Percentiles rank a stretch among this genome's conserved stretches.
These are phyloP conservation scores for Aureobasidium zeae DNA, from an alignment of 2,329 filamentous ascomycete species.

Conservation along the genomic window DNA sequence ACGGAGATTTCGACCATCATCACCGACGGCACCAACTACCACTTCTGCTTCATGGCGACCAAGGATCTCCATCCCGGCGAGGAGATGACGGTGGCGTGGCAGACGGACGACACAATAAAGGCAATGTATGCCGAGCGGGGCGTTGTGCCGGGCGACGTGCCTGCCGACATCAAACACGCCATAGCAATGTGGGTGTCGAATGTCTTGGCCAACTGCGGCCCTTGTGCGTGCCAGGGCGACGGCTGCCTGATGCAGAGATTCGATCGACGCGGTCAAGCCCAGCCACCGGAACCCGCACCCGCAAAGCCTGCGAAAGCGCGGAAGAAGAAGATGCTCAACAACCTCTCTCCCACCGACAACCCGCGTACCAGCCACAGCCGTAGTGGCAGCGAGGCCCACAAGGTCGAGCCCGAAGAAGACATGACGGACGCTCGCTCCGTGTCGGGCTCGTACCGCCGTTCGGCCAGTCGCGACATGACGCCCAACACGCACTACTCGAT, in stretches of 20 bases:
- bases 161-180: conserved; percentile 32
- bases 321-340: conserved; percentile 39
- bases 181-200: conserved; percentile 58
- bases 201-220: conserved; percentile 68
- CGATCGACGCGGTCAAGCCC: conserved; percentile 24
- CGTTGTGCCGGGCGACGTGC: conserved; percentile 2
- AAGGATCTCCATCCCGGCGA: conserved; percentile 62
- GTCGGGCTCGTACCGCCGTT: conserved; percentile 45
- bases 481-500: conserved; percentile 45
- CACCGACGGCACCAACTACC: conserved; percentile 67
- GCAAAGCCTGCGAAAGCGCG: conserved; percentile 34
- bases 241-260: conserved; percentile 29
- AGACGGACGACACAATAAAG: conserved; percentile 17
- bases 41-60: conserved; percentile 87
- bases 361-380: conserved; percentile 47
- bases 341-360: conserved; percentile 47
- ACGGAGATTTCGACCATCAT: conserved; percentile 80
- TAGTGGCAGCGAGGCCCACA: conserved; percentile 49
- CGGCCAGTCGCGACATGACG: conserved; percentile 52
- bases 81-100: conserved; percentile 58
- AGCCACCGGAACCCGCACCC: conserved; percentile 19
- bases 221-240: conserved; percentile 59
- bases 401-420: conserved; percentile 42
- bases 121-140: conserved; percentile 14
- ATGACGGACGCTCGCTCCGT: conserved; percentile 47